A percentile compares a stretch with the other conserved stretches of the same genome.
These are phyloP conservation scores for Hippophae tibetana DNA, from an alignment of 306 rosid species.

Conservation along the genomic window DNA sequence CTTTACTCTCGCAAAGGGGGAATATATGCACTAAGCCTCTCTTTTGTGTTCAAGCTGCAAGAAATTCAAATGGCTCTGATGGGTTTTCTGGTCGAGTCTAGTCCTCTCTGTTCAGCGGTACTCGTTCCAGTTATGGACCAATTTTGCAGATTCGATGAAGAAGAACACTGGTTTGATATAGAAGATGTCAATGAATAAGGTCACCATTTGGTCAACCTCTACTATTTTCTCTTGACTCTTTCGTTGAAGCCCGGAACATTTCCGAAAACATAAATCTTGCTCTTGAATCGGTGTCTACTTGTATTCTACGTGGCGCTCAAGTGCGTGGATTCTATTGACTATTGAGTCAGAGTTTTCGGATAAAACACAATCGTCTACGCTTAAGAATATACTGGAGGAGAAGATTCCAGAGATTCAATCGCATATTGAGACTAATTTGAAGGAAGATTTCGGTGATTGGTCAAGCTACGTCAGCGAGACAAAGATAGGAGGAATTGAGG, in stretches of 20 bases:
- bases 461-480: constrained; percentile 89
- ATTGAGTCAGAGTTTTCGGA: constrained; percentile 58
- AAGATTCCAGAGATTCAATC: constrained; percentile 89
- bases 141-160: too few species aligned
- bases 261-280: constrained; percentile 76
- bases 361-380: constrained; percentile 62
- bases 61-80: too few species aligned
- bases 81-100: too few species aligned
- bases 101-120: too few species aligned
- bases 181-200: too few species aligned
- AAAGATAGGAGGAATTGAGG: constrained; percentile 91
- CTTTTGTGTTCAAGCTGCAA: too few species aligned
- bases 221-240: constrained; percentile 73
- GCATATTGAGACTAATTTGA: constrained; percentile 75
- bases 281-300: constrained; percentile 44
- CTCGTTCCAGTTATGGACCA: too few species aligned
- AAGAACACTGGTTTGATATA: too few species aligned
- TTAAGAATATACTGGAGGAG: constrained; percentile 82
- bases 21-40: too few species aligned
- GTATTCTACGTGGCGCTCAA: constrained; percentile 84
- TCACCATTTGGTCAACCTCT: constrained; percentile 41
- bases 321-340: constrained; percentile 70
- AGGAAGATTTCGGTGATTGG: constrained; percentile 88
- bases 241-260: constrained; percentile 71
- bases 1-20: too few species aligned